These are phyloP conservation scores for Penicillium sclerotigenum DNA, from an alignment of 2,329 filamentous ascomycete species.

Conservation along the genomic window DNA sequence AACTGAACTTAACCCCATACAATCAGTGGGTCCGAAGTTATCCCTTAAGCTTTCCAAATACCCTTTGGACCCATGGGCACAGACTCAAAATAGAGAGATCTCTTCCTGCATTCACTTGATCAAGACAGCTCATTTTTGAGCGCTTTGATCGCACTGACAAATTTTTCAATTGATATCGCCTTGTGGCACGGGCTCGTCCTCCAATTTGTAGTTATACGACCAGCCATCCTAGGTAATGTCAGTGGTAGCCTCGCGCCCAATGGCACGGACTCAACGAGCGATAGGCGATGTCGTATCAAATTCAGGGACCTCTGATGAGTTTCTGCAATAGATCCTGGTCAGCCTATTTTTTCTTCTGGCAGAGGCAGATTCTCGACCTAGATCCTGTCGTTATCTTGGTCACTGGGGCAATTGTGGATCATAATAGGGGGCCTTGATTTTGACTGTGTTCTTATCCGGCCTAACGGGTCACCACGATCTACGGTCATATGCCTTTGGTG, in stretches of 20 bases:
- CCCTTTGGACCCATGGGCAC: conserved; percentile 12
- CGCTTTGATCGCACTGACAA: conserved; percentile 34
- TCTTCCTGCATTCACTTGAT: conserved; percentile 7
- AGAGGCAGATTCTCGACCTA: conserved; percentile 36
- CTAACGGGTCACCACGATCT: conserved; percentile 58
- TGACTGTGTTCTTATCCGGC: conserved; percentile 50
- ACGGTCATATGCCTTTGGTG: conserved; percentile 55
- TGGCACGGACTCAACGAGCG: conserved; percentile 46
- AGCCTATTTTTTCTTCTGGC: neutral
- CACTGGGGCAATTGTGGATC: conserved; percentile 53
- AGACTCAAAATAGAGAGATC: neutral
- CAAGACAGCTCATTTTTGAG: conserved; percentile 25
- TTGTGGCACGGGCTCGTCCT: conserved; percentile 51
- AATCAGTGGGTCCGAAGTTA: neutral
- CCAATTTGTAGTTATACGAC: conserved; percentile 56
- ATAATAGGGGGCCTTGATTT: conserved; percentile 64
- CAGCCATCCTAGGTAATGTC: conserved; percentile 61
- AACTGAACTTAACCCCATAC: neutral
- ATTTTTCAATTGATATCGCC: conserved; percentile 52
- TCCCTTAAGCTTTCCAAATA: neutral
- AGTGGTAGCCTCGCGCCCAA: conserved; percentile 62
- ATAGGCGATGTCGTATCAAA: neutral
- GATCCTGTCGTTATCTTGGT: conserved; percentile 39
- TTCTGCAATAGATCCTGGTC: no score
- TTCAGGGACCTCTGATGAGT: no score